Evolutionary conservation across 768 basidiomycete species (phyloP), one percentile per base, ranked within the genome.

Genomic region (Mycena olivaceomarginata): DNA sequence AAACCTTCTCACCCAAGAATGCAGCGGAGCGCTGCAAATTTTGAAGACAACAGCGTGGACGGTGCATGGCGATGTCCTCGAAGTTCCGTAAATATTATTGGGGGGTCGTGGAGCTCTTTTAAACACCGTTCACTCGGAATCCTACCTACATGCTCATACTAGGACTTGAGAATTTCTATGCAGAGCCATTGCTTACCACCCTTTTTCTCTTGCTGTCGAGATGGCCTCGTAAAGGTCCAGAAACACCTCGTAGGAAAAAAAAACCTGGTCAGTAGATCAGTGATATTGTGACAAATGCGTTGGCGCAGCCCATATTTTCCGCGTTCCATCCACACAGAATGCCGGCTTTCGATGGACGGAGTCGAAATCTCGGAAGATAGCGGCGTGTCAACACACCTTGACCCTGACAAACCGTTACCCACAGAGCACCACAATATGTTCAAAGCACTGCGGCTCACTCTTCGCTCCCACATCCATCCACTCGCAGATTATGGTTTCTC

Each of bases 391-490:
- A 64, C 45, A 37, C 67, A 56, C 73, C 59, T 69, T 74, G 56
- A 65, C 73, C 67, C 57, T n/a, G 60, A 67, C 57, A 74, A 31
- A 60, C 18, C 51, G 51, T 53, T 53, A 53, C 51, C 25, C 25
- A 20, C 51, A 53, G n/a, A 5, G 60, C 48, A 73, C 70, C 70
- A 72, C 66, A 76, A 76, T 64, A 64, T 48, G 65, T 65, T 65
- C 76, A 77, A 73, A 76, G 69, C 69, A 60, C 67, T 70, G 63
- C 68, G 62, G 25, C 8, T 10, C 18, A 18, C 74, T 66, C 72
- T 68, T 65, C 41, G 18, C 76, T 66, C 71, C 71, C 63, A 77
- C 76, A 73, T 69, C 67, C 41, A 16, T 25, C 25, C 25, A 25
- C 51, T 59, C 57, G n/a, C 25, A 67, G 18, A 66, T 43, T 40